Percentiles rank a stretch among this genome's conserved stretches.
These are phyloP conservation scores for Fusarium pseudograminearum DNA, from an alignment of 2,329 filamentous ascomycete genomes.

Conservation along the genomic window DNA sequence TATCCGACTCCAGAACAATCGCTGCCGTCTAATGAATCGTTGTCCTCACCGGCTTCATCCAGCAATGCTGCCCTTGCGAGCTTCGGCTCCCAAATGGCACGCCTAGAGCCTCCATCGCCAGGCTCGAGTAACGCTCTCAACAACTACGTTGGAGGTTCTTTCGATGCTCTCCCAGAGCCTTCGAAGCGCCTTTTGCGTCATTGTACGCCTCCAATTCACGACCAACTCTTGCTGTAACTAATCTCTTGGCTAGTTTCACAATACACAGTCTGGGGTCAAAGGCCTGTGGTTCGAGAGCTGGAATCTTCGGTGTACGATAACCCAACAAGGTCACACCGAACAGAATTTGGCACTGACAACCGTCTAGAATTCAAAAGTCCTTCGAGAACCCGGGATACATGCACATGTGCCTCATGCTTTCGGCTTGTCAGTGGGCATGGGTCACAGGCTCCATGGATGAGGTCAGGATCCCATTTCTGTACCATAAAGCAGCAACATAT, in stretches of 20 bases:
- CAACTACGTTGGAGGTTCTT: conserved; percentile 51
- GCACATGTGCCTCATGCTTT: conserved; percentile 59
- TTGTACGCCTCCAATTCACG: conserved; percentile 37
- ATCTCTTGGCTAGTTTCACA: conserved; percentile 53
- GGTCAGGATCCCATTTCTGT: conserved; percentile 59
- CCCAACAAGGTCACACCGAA: conserved; percentile 10
- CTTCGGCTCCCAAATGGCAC: conserved; percentile 31
- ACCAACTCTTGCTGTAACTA: conserved; percentile 17
- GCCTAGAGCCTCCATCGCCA: conserved; percentile 31
- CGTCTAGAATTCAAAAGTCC: conserved; percentile 56
- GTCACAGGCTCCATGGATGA: conserved; percentile 59
- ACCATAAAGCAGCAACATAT: conserved; percentile 61
- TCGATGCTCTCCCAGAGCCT: conserved; percentile 49
- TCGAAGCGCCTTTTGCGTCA: conserved; percentile 50
- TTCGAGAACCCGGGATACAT: conserved; percentile 60
- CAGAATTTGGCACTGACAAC: conserved; percentile 29
- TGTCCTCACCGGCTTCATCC: conserved; percentile 35
- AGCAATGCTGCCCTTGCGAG: conserved; percentile 26
- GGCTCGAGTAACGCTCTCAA: conserved; percentile 42
- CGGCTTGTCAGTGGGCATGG: conserved; percentile 61
- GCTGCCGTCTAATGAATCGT: conserved; percentile 45
- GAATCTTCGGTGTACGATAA: conserved; percentile 49
- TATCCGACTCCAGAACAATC: conserved; percentile 49
- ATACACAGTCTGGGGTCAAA: conserved; percentile 57
- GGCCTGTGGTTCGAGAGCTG: conserved; percentile 54